A percentile compares a stretch with the other conserved stretches of the same genome.
Evolutionary conservation across 2,329 filamentous ascomycete species (phyloP).

Genomic region (Beauveria pseudobassiana): DNA sequence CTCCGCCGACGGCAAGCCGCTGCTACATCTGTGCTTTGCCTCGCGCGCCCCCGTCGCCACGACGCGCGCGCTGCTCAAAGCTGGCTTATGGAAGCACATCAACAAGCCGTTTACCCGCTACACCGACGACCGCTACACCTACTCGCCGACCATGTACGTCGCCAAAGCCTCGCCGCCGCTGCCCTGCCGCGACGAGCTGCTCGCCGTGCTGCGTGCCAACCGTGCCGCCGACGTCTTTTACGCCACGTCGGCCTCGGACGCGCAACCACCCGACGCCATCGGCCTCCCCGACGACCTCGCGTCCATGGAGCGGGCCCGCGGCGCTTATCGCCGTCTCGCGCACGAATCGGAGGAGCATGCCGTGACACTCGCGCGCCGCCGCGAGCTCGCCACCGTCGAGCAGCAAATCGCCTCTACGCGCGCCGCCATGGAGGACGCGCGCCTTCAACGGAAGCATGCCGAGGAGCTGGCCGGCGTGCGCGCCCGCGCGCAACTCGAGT

Average conservation of each 20-base stretch:
- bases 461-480: slow-evolving; percentile 38
- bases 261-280: slow-evolving; percentile 45
- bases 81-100: slow-evolving; percentile 56
- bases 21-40: slow-evolving; percentile 53
- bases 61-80: slow-evolving; percentile 51
- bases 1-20: slow-evolving; percentile 47
- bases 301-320: slow-evolving; percentile 42
- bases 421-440: slow-evolving; percentile 45
- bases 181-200: slow-evolving; percentile 33
- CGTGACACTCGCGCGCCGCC: slow-evolving; percentile 38
- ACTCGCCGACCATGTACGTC: slow-evolving; percentile 60
- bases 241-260: slow-evolving; percentile 38
- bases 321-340: slow-evolving; percentile 38
- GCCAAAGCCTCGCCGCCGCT: slow-evolving; percentile 35
- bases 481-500: slow-evolving; percentile 38
- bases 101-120: slow-evolving; percentile 53
- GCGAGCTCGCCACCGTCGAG: slow-evolving; percentile 45
- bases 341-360: slow-evolving; percentile 43
- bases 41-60: slow-evolving; percentile 46
- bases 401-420: slow-evolving; percentile 36
- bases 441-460: slow-evolving; percentile 36
- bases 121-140: slow-evolving; percentile 45
- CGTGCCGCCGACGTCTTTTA: slow-evolving; percentile 48
- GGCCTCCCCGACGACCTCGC: slow-evolving; percentile 45
- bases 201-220: slow-evolving; percentile 43